phyloP scores from a whole-genome alignment of 352 stramenopile species.

The Phytophthora constricta region DNA sequence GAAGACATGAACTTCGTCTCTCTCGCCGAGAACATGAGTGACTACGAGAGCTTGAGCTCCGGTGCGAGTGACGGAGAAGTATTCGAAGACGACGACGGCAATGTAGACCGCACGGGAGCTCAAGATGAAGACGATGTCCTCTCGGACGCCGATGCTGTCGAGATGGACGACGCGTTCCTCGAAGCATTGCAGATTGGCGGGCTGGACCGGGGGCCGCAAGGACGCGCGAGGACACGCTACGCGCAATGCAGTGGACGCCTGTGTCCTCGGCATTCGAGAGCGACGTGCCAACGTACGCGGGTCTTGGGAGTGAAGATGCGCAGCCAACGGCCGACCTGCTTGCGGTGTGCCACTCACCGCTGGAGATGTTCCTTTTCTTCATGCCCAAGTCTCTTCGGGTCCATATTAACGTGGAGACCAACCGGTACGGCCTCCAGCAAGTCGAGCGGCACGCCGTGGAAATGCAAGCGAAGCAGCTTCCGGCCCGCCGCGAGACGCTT shows the following conservation, averaged over 20 bases:
- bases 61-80: too few relatives aligned
- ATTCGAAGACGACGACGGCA: too few relatives aligned
- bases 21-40: too few relatives aligned
- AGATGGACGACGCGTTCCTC: too few relatives aligned
- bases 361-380: slow-evolving; percentile 31
- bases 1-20: too few relatives aligned
- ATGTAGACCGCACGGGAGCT: too few relatives aligned
- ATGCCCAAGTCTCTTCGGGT: slow-evolving; percentile 22
- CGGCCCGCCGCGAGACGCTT: not conserved
- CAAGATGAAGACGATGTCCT: too few relatives aligned
- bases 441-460: not conserved
- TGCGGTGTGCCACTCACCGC: not conserved
- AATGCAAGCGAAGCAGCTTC: not conserved
- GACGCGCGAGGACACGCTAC: too few relatives aligned
- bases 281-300: not conserved
- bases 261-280: slow-evolving; percentile 1
- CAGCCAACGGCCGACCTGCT: not conserved
- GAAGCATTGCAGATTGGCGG: too few relatives aligned
- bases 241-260: slow-evolving; percentile 5
- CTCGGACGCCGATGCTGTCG: too few relatives aligned
- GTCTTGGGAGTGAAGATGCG: not conserved
- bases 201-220: too few relatives aligned
- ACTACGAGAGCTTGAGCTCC: too few relatives aligned
- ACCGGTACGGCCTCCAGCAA: slow-evolving; percentile 30
- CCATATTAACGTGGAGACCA: slow-evolving; percentile 17